Evolutionary conservation across 768 basidiomycete genomes (phyloP).

Genomic region (Psilocybe cubensis): DNA sequence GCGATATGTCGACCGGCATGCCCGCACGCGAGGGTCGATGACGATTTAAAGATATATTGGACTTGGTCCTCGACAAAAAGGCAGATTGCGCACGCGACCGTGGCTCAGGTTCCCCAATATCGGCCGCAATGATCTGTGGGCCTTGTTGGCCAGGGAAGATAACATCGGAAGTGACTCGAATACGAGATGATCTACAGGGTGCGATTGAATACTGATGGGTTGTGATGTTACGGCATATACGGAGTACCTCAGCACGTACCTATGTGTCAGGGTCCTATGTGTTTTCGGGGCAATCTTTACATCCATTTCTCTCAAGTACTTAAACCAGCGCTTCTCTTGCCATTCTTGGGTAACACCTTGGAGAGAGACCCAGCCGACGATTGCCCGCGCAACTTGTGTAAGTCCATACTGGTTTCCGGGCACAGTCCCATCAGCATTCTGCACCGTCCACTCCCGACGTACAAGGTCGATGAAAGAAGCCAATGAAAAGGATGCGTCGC

Average conservation of each 20-base stretch:
- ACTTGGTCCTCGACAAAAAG: slow-evolving; percentile 23
- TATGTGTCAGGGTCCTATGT: slow-evolving; percentile 33
- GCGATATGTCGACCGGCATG: slow-evolving; percentile 16
- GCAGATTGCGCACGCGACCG: slow-evolving; percentile 24
- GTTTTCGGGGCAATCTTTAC: slow-evolving; percentile 49
- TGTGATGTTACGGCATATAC: background rate
- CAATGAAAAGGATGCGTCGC: slow-evolving; percentile 81
- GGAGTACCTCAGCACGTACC: slow-evolving; percentile 27
- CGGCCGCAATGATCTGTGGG: slow-evolving; percentile 74
- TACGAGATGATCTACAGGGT: slow-evolving; percentile 50
- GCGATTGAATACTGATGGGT: background rate
- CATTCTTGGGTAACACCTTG: slow-evolving; percentile 83
- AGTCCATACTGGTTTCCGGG: slow-evolving; percentile 67
- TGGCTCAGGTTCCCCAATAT: slow-evolving; percentile 62
- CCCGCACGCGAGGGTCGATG: slow-evolving; percentile 16
- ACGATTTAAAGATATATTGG: slow-evolving; percentile 22
- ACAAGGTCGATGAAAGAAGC: slow-evolving; percentile 81
- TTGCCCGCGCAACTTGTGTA: slow-evolving; percentile 66
- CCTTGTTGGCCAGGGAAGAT: slow-evolving; percentile 69
- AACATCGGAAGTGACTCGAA: slow-evolving; percentile 75
- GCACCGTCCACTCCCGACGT: slow-evolving; percentile 66
- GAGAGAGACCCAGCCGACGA: slow-evolving; percentile 80
- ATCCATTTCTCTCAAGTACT: slow-evolving; percentile 66
- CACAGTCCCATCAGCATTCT: slow-evolving; percentile 51
- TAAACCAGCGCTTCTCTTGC: slow-evolving; percentile 75